Evolutionary conservation across 345 rosid species (phyloP).

Genomic region (Gossypioides kirkii): DNA sequence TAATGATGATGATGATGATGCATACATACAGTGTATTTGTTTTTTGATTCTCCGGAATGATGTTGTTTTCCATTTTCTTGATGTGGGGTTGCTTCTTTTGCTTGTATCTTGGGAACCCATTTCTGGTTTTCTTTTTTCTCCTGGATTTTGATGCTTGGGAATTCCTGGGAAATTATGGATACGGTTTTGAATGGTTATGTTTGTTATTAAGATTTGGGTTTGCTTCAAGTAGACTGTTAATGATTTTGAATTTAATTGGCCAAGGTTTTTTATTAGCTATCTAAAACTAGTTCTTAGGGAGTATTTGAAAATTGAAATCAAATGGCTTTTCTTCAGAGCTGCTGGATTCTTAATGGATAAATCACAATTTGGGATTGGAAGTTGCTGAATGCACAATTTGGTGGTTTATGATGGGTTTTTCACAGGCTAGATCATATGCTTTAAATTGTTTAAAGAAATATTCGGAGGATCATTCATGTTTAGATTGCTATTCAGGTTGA

Average conservation of each 20-base stretch:
- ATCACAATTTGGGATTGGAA: neutral
- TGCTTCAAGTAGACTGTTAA: neutral
- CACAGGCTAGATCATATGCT: too few species aligned
- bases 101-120: neutral
- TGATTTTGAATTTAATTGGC: neutral
- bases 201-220: neutral
- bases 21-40: neutral
- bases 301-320: neutral
- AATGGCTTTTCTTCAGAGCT: neutral
- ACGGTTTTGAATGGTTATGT: neutral
- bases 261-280: neutral
- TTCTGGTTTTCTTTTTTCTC: neutral
- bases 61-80: neutral
- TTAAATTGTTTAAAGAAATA: too few species aligned
- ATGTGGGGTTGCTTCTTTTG: neutral
- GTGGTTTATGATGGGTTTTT: neutral
- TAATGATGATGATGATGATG: too few species aligned
- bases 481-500: neutral
- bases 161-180: neutral
- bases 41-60: neutral
- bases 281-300: neutral
- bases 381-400: neutral
- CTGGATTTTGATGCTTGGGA: slow-evolving; percentile 1
- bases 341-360: neutral
- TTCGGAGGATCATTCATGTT: neutral